These are phyloP conservation scores for Melaleuca quinquenervia DNA, from an alignment of 345 rosid genomes.

Conservation along the genomic window DNA sequence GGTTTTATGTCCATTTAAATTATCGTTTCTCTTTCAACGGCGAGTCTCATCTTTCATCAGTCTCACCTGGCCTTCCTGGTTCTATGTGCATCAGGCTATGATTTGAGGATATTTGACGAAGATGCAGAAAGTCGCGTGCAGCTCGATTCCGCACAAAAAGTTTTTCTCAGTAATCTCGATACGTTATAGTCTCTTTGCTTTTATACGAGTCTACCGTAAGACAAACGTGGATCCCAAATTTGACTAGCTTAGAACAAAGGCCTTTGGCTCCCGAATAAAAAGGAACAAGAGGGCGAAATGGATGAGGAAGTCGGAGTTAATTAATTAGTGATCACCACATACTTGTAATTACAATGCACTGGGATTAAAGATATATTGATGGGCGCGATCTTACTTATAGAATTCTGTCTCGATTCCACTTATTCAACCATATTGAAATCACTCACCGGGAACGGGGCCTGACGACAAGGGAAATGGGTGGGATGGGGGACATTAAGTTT, in stretches of 20 bases:
- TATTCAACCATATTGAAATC: no score
- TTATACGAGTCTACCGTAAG: background rate
- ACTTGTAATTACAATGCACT: background rate
- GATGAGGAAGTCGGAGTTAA: background rate
- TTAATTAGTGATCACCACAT: background rate
- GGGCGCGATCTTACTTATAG: no score
- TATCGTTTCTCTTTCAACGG: no score
- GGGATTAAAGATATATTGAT: no score
- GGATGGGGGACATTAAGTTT: no score
- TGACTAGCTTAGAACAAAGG: background rate
- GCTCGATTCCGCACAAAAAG: background rate
- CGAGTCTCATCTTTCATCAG: background rate
- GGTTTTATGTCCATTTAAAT: background rate
- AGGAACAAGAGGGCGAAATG: background rate
- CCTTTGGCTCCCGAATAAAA: background rate
- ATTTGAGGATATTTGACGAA: background rate
- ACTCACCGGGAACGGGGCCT: no score
- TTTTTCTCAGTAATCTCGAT: background rate
- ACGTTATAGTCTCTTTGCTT: background rate
- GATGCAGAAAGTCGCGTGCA: background rate
- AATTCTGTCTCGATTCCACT: no score
- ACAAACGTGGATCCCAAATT: background rate
- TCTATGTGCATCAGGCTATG: background rate
- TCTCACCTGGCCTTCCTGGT: background rate
- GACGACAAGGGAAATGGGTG: no score